Evolutionary conservation across 352 stramenopile species (phyloP), one percentile per base, ranked within the genome.

Genomic region (Albugo laibachii): DNA sequence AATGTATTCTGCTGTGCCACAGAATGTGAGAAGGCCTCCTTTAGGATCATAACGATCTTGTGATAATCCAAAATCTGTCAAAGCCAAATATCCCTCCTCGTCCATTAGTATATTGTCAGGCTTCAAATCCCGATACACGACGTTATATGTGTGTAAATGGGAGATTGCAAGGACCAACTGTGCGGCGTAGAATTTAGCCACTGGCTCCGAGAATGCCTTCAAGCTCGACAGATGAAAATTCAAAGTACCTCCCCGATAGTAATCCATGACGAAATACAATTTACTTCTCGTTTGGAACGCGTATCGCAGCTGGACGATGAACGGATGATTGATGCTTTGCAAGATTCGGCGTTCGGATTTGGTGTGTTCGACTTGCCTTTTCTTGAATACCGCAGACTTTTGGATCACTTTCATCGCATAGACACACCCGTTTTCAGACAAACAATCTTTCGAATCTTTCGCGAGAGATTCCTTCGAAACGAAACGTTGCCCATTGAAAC

Each of bases 321-420:
- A 92, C 5, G 79, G 79, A 47, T 88, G 78, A 50, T 92, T 76
- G 24, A 92, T 62, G 40, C 78, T 66, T 52, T 82, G 76, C 35
- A 95, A 59, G 38, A 95, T 83, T 20, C 73, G 72, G 1, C 80
- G 71, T 65, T 95, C 83, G 0, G 80, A 88, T 56, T 92, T 94
- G 10, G 83, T 95, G 60, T 95, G 83, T 45, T 94, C 82, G 12
- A 94, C 78, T 50, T 95, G 83, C 47, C 86, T 82, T 41, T 86
- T 87, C 13, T 66, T 75, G 54, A 86, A 87, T 24, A 95, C 73
- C 0, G 79, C 69, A 0, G 68, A 60, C 52, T 95, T 95, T 53
- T 92, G 91, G 43, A 95, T 81, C 20, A 95, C 80, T 46, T 95
- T 95, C 80, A 95, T 93, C 4, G 83, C 83, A 54, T 83, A 95